Percentiles rank a stretch among this genome's conserved stretches.
These are phyloP conservation scores for Macrophomina tecta DNA, from an alignment of 2,329 filamentous ascomycete species.

Conservation along the genomic window DNA sequence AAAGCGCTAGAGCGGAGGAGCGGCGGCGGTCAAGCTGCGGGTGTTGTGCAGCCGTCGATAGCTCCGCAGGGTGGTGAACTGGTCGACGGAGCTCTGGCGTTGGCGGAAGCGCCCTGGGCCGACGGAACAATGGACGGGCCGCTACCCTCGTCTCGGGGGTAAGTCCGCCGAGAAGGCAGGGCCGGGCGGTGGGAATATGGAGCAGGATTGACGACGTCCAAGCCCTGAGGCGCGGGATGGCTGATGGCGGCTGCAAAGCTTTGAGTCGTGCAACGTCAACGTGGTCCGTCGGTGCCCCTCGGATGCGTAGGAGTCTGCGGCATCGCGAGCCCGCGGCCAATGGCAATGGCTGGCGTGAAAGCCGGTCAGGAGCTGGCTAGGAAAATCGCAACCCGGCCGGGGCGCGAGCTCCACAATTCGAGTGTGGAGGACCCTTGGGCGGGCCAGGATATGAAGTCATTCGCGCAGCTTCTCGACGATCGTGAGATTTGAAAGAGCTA, in stretches of 20 bases:
- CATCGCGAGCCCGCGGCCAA: conserved; percentile 9
- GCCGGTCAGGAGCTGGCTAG: conserved; percentile 17
- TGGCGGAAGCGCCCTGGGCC: conserved; percentile 3
- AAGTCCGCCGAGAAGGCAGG: conserved; percentile 4
- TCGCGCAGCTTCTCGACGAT: conserved; percentile 34
- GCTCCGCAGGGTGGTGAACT: neutral
- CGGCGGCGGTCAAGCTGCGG: neutral
- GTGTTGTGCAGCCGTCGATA: neutral
- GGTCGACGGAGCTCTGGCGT: conserved; percentile 1
- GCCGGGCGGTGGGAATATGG: neutral
- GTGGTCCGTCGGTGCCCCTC: conserved; percentile 19
- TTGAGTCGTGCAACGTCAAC: conserved; percentile 25
- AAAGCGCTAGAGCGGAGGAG: neutral
- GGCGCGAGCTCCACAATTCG: conserved; percentile 15
- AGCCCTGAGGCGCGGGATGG: conserved; percentile 8
- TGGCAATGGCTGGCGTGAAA: conserved; percentile 1
- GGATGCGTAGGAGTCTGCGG: conserved; percentile 6
- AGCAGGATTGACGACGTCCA: neutral
- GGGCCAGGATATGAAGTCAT: conserved; percentile 42
- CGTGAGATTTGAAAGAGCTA: conserved; percentile 31
- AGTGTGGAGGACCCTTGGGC: conserved; percentile 14
- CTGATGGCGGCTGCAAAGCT: conserved; percentile 2
- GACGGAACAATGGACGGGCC: conserved; percentile 7
- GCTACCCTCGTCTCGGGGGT: neutral
- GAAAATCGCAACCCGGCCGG: conserved; percentile 19